Conservation (phyloP, 139 green algal species). For the Raphidocelis subcapitata region DNA sequence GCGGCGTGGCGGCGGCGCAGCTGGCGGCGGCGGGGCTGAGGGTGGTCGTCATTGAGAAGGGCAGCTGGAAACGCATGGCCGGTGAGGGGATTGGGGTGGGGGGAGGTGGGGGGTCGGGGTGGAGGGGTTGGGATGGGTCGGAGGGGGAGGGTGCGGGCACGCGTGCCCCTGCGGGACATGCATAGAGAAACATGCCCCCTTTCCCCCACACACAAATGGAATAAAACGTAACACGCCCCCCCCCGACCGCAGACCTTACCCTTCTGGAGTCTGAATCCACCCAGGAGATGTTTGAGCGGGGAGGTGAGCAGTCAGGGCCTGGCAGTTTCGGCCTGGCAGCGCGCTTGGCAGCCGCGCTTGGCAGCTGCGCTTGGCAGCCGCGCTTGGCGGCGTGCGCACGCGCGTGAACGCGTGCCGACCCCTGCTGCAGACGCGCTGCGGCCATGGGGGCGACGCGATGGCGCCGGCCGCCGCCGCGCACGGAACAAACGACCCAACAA, state of each 20-base stretch:
- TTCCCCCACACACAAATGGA: background rate
- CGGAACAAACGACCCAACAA: too few relatives aligned
- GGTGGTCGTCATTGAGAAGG: conserved; percentile 75
- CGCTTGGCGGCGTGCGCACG: too few relatives aligned
- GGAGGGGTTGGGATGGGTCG: background rate
- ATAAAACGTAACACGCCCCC: background rate
- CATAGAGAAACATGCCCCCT: background rate
- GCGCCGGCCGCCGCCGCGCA: too few relatives aligned
- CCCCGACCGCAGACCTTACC: conserved; percentile 17
- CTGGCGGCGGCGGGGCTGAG: conserved; percentile 40
- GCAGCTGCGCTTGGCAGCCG: too few relatives aligned
- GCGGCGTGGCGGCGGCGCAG: conserved; percentile 44
- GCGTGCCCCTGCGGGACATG: background rate
- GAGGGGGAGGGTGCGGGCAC: background rate
- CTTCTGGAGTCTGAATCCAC: conserved; percentile 40
- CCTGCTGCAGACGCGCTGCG: too few relatives aligned
- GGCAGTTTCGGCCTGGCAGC: too few relatives aligned
- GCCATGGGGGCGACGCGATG: too few relatives aligned
- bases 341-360: too few relatives aligned
- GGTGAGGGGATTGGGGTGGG: conserved; percentile 12
- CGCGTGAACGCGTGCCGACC: too few relatives aligned
- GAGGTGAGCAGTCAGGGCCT: too few relatives aligned
- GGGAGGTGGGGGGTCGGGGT: background rate
- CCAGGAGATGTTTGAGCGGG: conserved; percentile 54
- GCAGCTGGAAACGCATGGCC: conserved; percentile 33